These are phyloP conservation scores for Alternaria metachromatica DNA, from an alignment of 2,329 filamentous ascomycete genomes.

Conservation along the genomic window DNA sequence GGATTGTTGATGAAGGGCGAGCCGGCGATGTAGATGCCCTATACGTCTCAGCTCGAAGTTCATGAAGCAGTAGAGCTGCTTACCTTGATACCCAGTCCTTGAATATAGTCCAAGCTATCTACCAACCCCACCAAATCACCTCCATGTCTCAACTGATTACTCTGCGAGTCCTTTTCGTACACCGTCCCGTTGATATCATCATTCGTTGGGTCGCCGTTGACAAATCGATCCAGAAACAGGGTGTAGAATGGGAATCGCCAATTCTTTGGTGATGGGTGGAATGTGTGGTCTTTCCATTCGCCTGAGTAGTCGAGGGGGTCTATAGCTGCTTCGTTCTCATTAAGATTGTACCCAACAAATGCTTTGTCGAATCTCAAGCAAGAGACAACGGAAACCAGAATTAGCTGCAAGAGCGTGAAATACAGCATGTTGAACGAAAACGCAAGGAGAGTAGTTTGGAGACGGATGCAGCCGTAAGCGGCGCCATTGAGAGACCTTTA, in stretches of 20 bases:
- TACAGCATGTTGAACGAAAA: neutral
- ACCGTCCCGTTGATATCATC: slow-evolving; percentile 67
- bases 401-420: neutral
- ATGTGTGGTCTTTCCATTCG: slow-evolving; percentile 61
- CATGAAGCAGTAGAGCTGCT: neutral
- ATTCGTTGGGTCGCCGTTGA: slow-evolving; percentile 69
- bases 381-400: neutral
- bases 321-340: slow-evolving; percentile 63
- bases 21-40: slow-evolving; percentile 69
- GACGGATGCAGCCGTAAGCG: neutral
- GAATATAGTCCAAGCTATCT: neutral
- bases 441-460: neutral
- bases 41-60: slow-evolving; percentile 59
- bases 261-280: slow-evolving; percentile 62
- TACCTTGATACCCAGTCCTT: neutral
- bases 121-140: neutral
- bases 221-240: slow-evolving; percentile 68
- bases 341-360: slow-evolving; percentile 65
- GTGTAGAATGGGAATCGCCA: slow-evolving; percentile 73
- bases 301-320: slow-evolving; percentile 65
- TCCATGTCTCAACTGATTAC: slow-evolving; percentile 61
- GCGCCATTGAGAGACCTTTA: neutral
- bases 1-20: slow-evolving; percentile 69
- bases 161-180: slow-evolving; percentile 66
- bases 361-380: slow-evolving; percentile 42